Evolutionary conservation across 2,329 filamentous ascomycete species (phyloP), one percentile per base, ranked within the genome.

Genomic region (Emydomyces testavorans): DNA sequence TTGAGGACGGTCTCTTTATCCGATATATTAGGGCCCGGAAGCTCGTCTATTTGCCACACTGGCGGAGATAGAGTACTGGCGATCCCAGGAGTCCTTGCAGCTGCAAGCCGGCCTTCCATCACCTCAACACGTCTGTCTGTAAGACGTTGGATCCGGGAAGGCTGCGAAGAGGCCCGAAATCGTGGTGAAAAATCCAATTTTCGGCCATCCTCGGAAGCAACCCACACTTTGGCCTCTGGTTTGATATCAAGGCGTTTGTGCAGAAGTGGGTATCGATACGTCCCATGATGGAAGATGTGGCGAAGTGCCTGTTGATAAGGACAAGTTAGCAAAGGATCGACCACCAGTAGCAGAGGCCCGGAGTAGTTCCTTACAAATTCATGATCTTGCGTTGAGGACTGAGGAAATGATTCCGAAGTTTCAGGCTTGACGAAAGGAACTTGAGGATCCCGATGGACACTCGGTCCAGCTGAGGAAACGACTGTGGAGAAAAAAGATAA

Each of bases 261-360:
- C 13, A 95, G 76, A 4, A 74, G 67, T 2, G 89, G 89, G 56
- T 94, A 78, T 56, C 76, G 71, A 64, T 90, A 77, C 34, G 86
- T 84, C 50, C 90, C 90, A 68, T 94, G 89, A 63, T 95, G 89
- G 67, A 86, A 92, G 59, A 96, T 82, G 66, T 98, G 90, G 58
- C 87, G 82, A 49, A 98, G 77, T 5, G 60, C 58, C 66, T 66
- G 52, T 32, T 36, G 39, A 29, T n/a, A 35, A 16, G 20, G 4
- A 5, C 15, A 6, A 10, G 28, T 44, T 16, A 38, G 24, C 11
- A 26, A 40, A 20, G 38, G 23, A 26, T 34, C 29, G 29, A 32
- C 35, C 8, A 44, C 29, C 24, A 15, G 20, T 11, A 37, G 11
- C 31, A 37, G 10, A 26, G 6, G 13, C 13, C 6, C 37, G 15